phyloP scores from a whole-genome alignment of 2,329 filamentous ascomycete species.

The Trichophyton schoenleinii region DNA sequence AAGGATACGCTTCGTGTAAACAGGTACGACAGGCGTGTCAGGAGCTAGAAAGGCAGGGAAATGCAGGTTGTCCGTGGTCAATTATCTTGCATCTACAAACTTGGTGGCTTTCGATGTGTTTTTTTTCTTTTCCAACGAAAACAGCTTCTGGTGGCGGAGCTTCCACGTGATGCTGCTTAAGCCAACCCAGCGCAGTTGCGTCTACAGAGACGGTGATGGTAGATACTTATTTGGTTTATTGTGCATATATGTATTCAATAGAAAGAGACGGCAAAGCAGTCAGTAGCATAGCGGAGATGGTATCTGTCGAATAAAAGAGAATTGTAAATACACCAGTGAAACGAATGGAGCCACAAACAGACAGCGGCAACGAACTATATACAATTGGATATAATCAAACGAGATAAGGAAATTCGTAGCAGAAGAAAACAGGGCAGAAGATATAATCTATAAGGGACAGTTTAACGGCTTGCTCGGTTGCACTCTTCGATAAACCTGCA shows the following conservation, averaged over 20 bases:
- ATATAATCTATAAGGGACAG: not conserved
- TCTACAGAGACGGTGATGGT: no score
- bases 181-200: no score
- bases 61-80: not conserved
- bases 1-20: not conserved
- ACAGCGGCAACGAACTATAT: conserved; percentile 3
- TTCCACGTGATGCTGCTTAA: not conserved
- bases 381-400: not conserved
- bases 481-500: conserved; percentile 54
- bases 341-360: conserved; percentile 2
- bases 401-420: conserved; percentile 9
- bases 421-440: not conserved
- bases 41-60: not conserved
- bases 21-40: not conserved
- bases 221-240: no score
- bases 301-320: not conserved
- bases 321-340: conserved; percentile 2
- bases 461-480: conserved; percentile 36
- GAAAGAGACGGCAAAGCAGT: no score
- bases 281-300: not conserved
- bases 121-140: not conserved
- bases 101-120: not conserved
- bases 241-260: no score
- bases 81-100: not conserved
- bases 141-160: not conserved